Evolutionary conservation across 75 land plant genomes (phyloP).

Genomic region (Sequoiadendron giganteum): DNA sequence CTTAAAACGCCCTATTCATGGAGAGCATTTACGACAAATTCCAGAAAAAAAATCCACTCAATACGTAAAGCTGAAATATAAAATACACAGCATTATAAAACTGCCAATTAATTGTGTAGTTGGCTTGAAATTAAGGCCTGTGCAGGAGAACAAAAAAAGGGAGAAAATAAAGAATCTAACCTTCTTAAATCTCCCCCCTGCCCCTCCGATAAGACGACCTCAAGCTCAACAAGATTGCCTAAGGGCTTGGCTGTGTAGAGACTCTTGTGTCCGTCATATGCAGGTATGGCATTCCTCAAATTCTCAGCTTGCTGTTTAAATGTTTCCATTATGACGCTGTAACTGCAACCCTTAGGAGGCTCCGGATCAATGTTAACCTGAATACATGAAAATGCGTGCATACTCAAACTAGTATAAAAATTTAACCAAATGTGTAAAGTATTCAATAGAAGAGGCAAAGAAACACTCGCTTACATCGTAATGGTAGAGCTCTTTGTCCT

Average conservation of each 20-base stretch:
- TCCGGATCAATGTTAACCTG: constrained; percentile 18
- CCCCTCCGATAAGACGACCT: constrained; percentile 1
- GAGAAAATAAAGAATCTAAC: not conserved
- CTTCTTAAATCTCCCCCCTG: constrained; percentile 1
- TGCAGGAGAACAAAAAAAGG: not conserved
- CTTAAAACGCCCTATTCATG: not conserved
- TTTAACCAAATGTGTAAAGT: not conserved
- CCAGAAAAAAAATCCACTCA: not conserved
- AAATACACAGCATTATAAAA: not conserved
- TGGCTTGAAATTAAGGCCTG: not conserved
- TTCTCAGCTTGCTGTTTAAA: constrained; percentile 3
- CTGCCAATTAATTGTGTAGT: too few species aligned
- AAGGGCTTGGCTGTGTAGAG: constrained; percentile 17
- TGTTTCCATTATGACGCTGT: not conserved
- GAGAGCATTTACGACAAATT: not conserved
- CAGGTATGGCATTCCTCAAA: not conserved
- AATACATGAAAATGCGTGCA: not conserved
- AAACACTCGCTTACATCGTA: constrained; percentile 13
- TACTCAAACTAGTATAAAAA: not conserved
- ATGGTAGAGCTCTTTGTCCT: constrained; percentile 8
- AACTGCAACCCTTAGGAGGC: constrained; percentile 13
- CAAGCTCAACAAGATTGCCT: constrained; percentile 1
- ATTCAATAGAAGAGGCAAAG: not conserved
- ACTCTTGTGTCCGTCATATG: constrained; percentile 21
- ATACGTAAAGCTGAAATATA: not conserved